Base-by-base conservation (phyloP, 2,329 filamentous ascomycete species). In the Pseudogymnoascus sp. region DNA sequence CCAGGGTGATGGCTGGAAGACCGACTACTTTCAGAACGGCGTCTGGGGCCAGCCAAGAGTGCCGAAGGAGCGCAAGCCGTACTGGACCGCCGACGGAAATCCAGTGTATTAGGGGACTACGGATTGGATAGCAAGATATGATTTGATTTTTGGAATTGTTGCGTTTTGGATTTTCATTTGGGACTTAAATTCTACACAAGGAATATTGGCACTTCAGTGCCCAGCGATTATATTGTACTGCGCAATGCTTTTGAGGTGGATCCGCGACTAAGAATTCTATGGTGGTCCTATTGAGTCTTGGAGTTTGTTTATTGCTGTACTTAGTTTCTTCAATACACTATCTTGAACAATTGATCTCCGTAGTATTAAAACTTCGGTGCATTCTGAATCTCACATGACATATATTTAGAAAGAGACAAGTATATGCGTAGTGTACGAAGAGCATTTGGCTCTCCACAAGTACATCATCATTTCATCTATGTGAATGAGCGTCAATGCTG, bases 401-500 rank as follows among this genome's bases (percentile, higher is more conserved):
- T 18, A 16, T 28, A 7, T 56, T 34, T 34, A 56, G 10, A 56
- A 18, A 56, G 50, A 53, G 14, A 4, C 44, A 53, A 53, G 50
- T 56, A 56, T 34, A 16, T 53, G 46, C 23, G 25, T 50, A 31
- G 25, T 53, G 25, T 53, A 56, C 28, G 28, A 56, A 56, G 50
- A 56, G 50, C 50, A 56, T 34, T 14, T 34, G 16, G 50, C 50
- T 56, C 50, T 11, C 28, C 50, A 56, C 50, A 56, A 34, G 28
- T 56, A 56, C 28, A 56, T 34, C 50, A 56, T 56, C 50, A 56
- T 34, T 34, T 56, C 50, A 56, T 56, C 50, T 56, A 56, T 56
- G 3, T 56, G 50, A 56, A 56, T 34, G 50, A 56, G 50, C 50
- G 50, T 56, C 50, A 56, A 56, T 56, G 50, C 16, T 34, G 50